phyloP scores from a whole-genome alignment of 192 early-diverging fungal genomes.

The Coemansia sp. region DNA sequence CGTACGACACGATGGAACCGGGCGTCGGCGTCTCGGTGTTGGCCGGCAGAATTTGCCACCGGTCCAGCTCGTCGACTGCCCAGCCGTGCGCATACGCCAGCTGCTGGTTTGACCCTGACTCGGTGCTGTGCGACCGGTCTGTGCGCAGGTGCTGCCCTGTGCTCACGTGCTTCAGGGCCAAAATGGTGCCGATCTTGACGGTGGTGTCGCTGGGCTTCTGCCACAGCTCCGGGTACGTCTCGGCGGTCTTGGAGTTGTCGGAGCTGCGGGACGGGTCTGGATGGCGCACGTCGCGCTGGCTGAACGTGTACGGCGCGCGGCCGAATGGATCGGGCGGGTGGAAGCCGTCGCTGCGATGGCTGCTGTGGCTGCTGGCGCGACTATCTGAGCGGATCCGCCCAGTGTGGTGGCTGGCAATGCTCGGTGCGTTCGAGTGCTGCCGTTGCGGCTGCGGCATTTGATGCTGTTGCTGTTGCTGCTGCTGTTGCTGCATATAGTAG shows the following conservation, averaged over 20 bases:
- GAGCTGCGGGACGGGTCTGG: constrained; percentile 46
- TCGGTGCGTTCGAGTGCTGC: constrained; percentile 6
- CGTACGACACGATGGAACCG: constrained; percentile 49
- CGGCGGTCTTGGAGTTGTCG: constrained; percentile 33
- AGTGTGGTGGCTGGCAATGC: constrained; percentile 6
- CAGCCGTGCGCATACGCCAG: constrained; percentile 56
- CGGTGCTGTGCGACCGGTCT: constrained; percentile 42
- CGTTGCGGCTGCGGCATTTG: neutral
- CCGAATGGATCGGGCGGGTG: constrained; percentile 38
- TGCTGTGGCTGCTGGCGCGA: constrained; percentile 17
- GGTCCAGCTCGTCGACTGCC: constrained; percentile 42
- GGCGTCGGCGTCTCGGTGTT: constrained; percentile 38
- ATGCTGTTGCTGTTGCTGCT: neutral
- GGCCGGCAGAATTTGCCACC: constrained; percentile 59
- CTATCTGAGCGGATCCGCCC: constrained; percentile 26
- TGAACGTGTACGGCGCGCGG: constrained; percentile 28
- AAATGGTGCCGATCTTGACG: constrained; percentile 52
- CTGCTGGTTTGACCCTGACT: constrained; percentile 58
- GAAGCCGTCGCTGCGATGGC: constrained; percentile 25
- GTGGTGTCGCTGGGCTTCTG: constrained; percentile 40
- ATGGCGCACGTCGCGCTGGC: constrained; percentile 26
- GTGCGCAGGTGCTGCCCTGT: constrained; percentile 58
- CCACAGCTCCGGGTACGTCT: constrained; percentile 43
- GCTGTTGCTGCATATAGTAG: neutral
- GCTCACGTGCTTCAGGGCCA: constrained; percentile 60